Base-by-base conservation (phyloP, 371 early-diverging fungal species). In the Mortierella sp. region DNA sequence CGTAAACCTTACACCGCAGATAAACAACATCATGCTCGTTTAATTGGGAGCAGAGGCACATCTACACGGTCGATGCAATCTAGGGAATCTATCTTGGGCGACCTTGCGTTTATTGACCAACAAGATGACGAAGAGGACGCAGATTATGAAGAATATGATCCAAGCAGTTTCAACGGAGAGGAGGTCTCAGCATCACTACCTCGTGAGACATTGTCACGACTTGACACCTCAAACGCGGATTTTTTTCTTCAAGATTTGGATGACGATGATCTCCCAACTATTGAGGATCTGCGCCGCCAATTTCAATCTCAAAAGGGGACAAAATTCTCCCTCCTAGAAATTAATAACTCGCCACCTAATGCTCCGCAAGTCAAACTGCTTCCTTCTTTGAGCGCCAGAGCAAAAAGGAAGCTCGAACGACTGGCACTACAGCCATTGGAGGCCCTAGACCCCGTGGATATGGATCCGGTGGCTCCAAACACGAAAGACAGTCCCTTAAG, bases 1-100 rank as follows among this genome's bases (percentile, higher is more conserved):
- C 68, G 62, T 4, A 66, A 59, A 55, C 81, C 81, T 6, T 80
- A 80, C 62, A 75, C 76, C 6, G 76, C 68, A 3, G 81, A 80
- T 70, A 75, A 72, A 37, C 72, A 72, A 26, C 68, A 66, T 2
- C 81, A 75, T 43, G 79, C 79, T 45, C 66, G 70, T 39, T 39
- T 73, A 14, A 69, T 66, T 28, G 45, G 70, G 32, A 63, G 70
- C 20, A 51, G 71, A n/a, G 55, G 8, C 5, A 51, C 5, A 3
- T 58, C 69, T 5, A 43, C 58, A 24, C 57, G 9, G 1, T 6
- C 60, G 16, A 28, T 45, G 8, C 49, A 37, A 1, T 24, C 60
- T 40, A 18, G 71, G 55, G 18, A 54, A 74, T 49, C 20, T 35
- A 6, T 28, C 5, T 8, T 51, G 51, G n/a, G n/a, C 1, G 51